Base-by-base conservation (phyloP, 352 stramenopile genomes). In the Globisporangium okanoganense region DNA sequence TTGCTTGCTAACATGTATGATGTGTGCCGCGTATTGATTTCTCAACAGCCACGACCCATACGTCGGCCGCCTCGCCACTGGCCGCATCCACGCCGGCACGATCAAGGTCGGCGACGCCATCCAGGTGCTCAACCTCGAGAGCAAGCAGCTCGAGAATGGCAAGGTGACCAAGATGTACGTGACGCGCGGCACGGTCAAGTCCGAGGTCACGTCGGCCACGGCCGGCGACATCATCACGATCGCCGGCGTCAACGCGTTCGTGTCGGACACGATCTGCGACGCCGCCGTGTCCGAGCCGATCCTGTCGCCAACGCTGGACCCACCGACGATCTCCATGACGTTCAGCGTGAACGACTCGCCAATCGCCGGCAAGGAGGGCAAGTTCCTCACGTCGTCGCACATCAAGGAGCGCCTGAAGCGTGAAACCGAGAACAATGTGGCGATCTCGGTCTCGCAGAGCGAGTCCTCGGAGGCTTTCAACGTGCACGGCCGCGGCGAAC, bases 341-440 rank as follows among this genome's bases (percentile, higher is more conserved):
- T 99, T 99, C 78, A 87, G 94, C 47, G 94, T 98, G 10, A 99
- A 99, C 74, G 95, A 98, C 71, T 97, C 92, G 25, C 97, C 97
- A 16, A 92, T 99, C 25, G 87, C 88, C 47, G 92, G 97, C 66
- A 95, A 93, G 72, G 96, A 99, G 62, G 97, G 96, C 57, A 98
- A 99, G 62, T 98, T 98, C 63, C 80, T 99, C 38, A 99, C 97
- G 20, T 98, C 92, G 61, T 91, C 88, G 56, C 85, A 97, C 67
- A 96, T 99, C 52, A 95, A 97, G 70, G 82, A 97, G 49, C 82
- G 97, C 52, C 81, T 99, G 52, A 73, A 92, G 45, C 97, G 78
- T 24, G 97, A 99, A 67, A 96, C 87, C 20, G 95, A 94, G 78
- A 99, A 98, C 79, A 99, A 99, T 75, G 96, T 99, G 22, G 97